Conservation (phyloP, 768 basidiomycete species). For the Leucocoprinus leucothites region DNA sequence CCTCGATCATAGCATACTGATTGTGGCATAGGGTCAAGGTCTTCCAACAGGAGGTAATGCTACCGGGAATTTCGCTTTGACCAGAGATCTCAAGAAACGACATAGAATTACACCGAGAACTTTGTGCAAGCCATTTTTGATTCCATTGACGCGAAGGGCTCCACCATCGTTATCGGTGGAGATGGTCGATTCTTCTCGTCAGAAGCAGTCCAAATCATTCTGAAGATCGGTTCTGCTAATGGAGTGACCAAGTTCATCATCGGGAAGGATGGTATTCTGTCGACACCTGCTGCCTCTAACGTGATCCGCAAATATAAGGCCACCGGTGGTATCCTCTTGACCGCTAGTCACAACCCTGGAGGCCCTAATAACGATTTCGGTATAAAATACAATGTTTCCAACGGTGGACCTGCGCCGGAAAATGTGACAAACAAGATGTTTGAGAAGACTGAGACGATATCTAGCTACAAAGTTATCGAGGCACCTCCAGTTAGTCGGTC, state of each 20-base stretch:
- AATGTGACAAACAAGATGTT: slow-evolving; percentile 94
- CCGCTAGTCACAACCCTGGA: slow-evolving; percentile 97
- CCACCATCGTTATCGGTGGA: slow-evolving; percentile 92
- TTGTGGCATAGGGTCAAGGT: slow-evolving; percentile 78
- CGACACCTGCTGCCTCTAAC: slow-evolving; percentile 96
- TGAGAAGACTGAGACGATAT: slow-evolving; percentile 85
- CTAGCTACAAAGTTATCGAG: slow-evolving; percentile 81
- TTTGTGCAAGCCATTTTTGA: slow-evolving; percentile 93
- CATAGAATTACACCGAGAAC: slow-evolving; percentile 97
- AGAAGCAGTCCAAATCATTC: slow-evolving; percentile 86
- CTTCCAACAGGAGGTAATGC: slow-evolving; percentile 89
- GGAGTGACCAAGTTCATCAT: slow-evolving; percentile 90
- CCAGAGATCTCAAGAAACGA: not conserved
- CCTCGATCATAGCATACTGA: slow-evolving; percentile 16
- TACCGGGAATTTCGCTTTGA: slow-evolving; percentile 3
- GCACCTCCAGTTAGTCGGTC: slow-evolving; percentile 58
- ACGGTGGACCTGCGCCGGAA: slow-evolving; percentile 97
- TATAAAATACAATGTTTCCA: slow-evolving; percentile 98
- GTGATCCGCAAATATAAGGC: slow-evolving; percentile 96
- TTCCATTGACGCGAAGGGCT: slow-evolving; percentile 76
- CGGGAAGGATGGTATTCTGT: slow-evolving; percentile 88
- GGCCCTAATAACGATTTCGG: slow-evolving; percentile 99
- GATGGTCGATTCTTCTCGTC: slow-evolving; percentile 93
- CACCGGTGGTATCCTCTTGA: slow-evolving; percentile 93
- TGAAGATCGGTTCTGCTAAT: slow-evolving; percentile 93